phyloP scores from a whole-genome alignment of 2,329 filamentous ascomycete species.

The Pseudogymnoascus sp. region DNA sequence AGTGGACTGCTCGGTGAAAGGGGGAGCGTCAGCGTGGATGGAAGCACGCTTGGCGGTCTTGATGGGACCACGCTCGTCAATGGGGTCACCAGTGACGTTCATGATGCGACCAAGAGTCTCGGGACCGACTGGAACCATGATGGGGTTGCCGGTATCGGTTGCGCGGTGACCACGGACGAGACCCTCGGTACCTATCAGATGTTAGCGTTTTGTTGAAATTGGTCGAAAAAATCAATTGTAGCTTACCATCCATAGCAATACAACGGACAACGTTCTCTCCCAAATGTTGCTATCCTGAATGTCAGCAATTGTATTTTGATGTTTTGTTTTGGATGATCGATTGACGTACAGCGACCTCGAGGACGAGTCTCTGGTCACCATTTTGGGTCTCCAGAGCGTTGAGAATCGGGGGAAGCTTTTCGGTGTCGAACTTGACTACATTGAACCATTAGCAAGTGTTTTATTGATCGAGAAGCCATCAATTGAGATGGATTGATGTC shows the following conservation, averaged over 20 bases:
- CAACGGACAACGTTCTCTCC: slow-evolving; percentile 98
- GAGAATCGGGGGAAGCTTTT: slow-evolving; percentile 92
- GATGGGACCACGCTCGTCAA: slow-evolving; percentile 98
- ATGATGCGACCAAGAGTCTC: slow-evolving; percentile 97
- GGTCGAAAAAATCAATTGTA: slow-evolving; percentile 8
- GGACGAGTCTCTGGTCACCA: slow-evolving; percentile 85
- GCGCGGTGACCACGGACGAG: slow-evolving; percentile 85
- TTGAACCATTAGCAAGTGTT: slow-evolving; percentile 27
- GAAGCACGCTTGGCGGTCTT: slow-evolving; percentile 80
- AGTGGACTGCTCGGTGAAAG: slow-evolving; percentile 93
- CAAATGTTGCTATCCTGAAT: slow-evolving; percentile 76
- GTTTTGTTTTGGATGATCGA: slow-evolving; percentile 15
- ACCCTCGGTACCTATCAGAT: slow-evolving; percentile 83
- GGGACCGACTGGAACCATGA: slow-evolving; percentile 91
- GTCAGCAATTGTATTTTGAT: slow-evolving; percentile 30
- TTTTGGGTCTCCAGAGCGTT: slow-evolving; percentile 92
- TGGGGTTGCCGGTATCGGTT: slow-evolving; percentile 84
- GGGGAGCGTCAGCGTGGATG: slow-evolving; percentile 90
- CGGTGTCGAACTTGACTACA: slow-evolving; percentile 90
- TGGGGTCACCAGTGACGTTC: slow-evolving; percentile 99
- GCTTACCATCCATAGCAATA: slow-evolving; percentile 99
- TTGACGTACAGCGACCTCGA: slow-evolving; percentile 84
- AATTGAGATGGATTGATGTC: slow-evolving; percentile 5
- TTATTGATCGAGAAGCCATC: slow-evolving; percentile 7
- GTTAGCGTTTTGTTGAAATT: slow-evolving; percentile 9